Evolutionary conservation across 495 filamentous ascomycete genomes (phyloP).

Genomic region (Jackrogersella minutella): DNA sequence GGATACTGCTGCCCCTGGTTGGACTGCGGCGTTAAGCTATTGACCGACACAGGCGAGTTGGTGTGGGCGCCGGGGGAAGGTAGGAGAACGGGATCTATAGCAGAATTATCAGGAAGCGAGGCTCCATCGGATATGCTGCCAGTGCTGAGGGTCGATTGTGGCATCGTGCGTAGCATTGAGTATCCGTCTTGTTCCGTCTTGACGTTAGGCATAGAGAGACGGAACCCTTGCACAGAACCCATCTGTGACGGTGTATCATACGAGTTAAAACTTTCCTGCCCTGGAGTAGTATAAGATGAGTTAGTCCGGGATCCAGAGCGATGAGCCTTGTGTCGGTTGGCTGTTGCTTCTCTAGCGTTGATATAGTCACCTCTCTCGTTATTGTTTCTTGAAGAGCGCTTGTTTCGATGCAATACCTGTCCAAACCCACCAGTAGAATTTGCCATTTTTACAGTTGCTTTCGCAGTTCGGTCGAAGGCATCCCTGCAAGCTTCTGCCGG

Average conservation of each 20-base stretch:
- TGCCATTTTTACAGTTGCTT: slow-evolving; percentile 92
- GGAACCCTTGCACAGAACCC: slow-evolving; percentile 41
- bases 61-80: slow-evolving; percentile 48
- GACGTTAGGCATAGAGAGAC: slow-evolving; percentile 43
- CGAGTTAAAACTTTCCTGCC: slow-evolving; percentile 37
- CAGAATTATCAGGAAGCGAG: slow-evolving; percentile 49
- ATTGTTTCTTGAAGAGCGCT: slow-evolving; percentile 33
- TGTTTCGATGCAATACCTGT: slow-evolving; percentile 45
- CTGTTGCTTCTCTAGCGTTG: slow-evolving; percentile 43
- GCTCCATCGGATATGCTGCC: slow-evolving; percentile 43
- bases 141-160: slow-evolving; percentile 45
- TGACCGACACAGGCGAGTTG: slow-evolving; percentile 41
- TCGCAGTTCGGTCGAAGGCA: slow-evolving; percentile 94
- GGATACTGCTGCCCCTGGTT: slow-evolving; percentile 34
- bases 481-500: slow-evolving; percentile 81
- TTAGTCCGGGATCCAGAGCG: slow-evolving; percentile 34
- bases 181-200: slow-evolving; percentile 52
- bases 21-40: slow-evolving; percentile 41
- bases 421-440: slow-evolving; percentile 84
- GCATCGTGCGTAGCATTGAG: slow-evolving; percentile 48
- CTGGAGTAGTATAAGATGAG: slow-evolving; percentile 33
- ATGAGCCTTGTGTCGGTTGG: slow-evolving; percentile 43
- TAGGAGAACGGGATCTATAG: slow-evolving; percentile 57
- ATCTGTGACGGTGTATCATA: slow-evolving; percentile 38
- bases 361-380: slow-evolving; percentile 49